phyloP scores from a whole-genome alignment of 495 filamentous ascomycete species.

The Copromyces sp. region DNA sequence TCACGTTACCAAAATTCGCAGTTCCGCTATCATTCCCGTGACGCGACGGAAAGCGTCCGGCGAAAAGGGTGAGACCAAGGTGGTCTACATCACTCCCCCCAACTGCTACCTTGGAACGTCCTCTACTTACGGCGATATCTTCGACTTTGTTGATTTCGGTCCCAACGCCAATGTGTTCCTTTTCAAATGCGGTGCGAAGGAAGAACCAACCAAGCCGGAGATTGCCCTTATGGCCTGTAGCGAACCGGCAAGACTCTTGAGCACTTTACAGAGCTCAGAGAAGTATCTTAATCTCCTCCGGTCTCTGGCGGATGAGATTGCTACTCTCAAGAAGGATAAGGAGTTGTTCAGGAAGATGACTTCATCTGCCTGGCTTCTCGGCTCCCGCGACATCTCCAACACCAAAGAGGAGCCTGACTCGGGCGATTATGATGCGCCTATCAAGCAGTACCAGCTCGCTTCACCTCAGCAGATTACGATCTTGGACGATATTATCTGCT shows the following conservation, averaged over 20 bases:
- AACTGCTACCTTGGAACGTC: constrained; percentile 69
- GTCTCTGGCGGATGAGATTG: constrained; percentile 59
- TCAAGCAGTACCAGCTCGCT: constrained; percentile 68
- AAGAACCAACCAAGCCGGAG: constrained; percentile 77
- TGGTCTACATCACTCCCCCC: constrained; percentile 46
- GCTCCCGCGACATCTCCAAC: constrained; percentile 57
- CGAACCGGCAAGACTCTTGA: constrained; percentile 70
- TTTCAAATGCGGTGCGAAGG: constrained; percentile 74
- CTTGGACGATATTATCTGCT: constrained; percentile 77
- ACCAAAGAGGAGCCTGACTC: constrained; percentile 50
- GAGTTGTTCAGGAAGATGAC: constrained; percentile 66
- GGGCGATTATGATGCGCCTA: constrained; percentile 30
- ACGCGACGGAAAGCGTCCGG: constrained; percentile 21
- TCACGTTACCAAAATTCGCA: constrained; percentile 47
- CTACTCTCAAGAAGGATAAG: constrained; percentile 64
- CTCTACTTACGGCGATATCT: constrained; percentile 72
- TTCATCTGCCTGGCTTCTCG: constrained; percentile 65
- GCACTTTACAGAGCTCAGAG: constrained; percentile 65
- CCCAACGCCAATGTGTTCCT: constrained; percentile 79
- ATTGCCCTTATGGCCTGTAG: constrained; percentile 66
- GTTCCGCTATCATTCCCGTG: constrained; percentile 63
- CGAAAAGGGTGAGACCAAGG: constrained; percentile 13
- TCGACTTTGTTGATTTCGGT: constrained; percentile 94
- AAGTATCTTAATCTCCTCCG: constrained; percentile 77
- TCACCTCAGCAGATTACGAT: constrained; percentile 62